These are phyloP conservation scores for Cladosporium oxysporum DNA, from an alignment of 2,329 filamentous ascomycete species.

Conservation along the genomic window DNA sequence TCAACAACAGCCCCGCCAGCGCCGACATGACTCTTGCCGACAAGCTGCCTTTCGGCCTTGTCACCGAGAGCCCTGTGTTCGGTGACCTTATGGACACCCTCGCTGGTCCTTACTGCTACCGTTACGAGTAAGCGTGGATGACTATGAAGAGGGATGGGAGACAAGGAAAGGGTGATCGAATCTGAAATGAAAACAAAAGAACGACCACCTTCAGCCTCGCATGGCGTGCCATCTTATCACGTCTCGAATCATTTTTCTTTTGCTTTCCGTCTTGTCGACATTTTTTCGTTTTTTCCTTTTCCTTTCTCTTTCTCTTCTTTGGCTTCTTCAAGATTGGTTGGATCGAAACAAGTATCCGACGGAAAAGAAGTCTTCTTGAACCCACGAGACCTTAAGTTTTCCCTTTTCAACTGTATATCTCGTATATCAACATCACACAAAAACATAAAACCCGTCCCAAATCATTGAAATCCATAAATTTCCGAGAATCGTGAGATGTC, in stretches of 20 bases:
- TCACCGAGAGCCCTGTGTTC: conserved; percentile 30
- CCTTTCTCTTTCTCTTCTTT: neutral
- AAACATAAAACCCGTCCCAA: neutral
- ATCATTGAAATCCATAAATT: neutral
- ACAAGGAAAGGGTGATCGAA: neutral
- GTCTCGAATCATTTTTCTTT: neutral
- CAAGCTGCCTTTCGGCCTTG: conserved; percentile 38
- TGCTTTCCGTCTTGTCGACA: neutral
- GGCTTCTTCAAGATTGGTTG: neutral
- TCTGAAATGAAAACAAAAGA: neutral
- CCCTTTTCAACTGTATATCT: neutral
- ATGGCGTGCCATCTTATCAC: neutral
- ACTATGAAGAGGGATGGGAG: conserved; percentile 17
- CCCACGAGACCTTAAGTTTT: neutral
- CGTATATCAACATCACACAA: neutral
- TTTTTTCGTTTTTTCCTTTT: neutral
- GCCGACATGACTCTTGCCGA: conserved; percentile 50
- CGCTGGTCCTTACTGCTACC: conserved; percentile 36
- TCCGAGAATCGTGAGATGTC: neutral
- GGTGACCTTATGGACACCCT: conserved; percentile 37
- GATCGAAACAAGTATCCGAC: neutral
- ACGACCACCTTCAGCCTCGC: neutral
- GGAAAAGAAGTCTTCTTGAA: neutral
- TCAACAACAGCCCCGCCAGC: conserved; percentile 47
- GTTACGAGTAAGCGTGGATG: conserved; percentile 30